phyloP scores from a whole-genome alignment of 176 grass and related monocot species.

The Guadua angustifolia region DNA sequence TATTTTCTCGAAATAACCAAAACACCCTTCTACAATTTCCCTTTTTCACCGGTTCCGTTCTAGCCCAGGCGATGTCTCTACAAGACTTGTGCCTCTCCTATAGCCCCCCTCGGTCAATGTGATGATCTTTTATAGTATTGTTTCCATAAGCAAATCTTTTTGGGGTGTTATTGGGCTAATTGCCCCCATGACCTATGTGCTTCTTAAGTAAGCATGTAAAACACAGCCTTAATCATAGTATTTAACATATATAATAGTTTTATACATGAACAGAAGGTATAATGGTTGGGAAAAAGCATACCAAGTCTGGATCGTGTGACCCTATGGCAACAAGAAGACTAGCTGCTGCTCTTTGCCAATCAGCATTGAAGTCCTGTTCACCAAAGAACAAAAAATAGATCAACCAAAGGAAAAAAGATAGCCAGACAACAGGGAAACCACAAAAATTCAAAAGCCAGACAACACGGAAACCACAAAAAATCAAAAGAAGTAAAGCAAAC shows the following conservation, averaged over 20 bases:
- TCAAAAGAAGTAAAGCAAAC: not conserved
- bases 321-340: conserved; percentile 92
- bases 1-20: conserved; percentile 26
- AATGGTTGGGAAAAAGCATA: conserved; percentile 41
- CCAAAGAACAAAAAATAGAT: conserved; percentile 42
- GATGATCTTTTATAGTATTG: not conserved
- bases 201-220: conserved; percentile 6
- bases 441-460: not conserved
- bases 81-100: not conserved
- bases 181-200: not conserved
- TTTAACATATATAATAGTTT: conserved; percentile 17
- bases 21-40: conserved; percentile 3
- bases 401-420: conserved; percentile 23
- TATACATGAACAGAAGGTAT: conserved; percentile 7
- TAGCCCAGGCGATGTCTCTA: not conserved
- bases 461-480: conserved; percentile 13
- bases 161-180: not conserved
- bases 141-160: not conserved
- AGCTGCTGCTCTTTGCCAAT: conserved; percentile 95
- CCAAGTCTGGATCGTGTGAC: conserved; percentile 86
- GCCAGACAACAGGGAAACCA: conserved; percentile 1
- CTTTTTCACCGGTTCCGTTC: not conserved
- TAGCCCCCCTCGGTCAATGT: not conserved
- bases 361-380: conserved; percentile 77
- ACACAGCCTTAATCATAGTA: not conserved